These are phyloP conservation scores for Xylaria hypoxylon DNA, from an alignment of 2,329 filamentous ascomycete species.

Conservation along the genomic window DNA sequence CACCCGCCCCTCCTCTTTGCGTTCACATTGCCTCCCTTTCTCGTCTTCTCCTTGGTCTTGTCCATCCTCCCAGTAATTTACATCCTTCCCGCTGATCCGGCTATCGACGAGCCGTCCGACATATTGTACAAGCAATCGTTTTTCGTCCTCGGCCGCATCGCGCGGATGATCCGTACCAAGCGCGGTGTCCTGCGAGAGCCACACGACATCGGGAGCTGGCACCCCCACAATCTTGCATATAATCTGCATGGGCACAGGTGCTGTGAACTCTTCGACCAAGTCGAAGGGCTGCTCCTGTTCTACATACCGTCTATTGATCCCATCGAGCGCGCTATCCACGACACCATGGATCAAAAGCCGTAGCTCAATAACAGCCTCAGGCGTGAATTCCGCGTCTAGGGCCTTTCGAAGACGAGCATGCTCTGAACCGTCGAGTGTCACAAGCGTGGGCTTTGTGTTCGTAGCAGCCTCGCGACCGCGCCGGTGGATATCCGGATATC, in stretches of 20 bases:
- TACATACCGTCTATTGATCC: slow-evolving; percentile 12
- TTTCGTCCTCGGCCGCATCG: slow-evolving; percentile 11
- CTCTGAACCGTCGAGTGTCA: slow-evolving; percentile 26
- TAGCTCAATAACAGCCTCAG: slow-evolving; percentile 15
- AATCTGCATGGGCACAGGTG: slow-evolving; percentile 28
- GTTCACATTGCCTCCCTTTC: background rate
- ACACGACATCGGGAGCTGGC: slow-evolving; percentile 19
- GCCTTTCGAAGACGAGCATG: slow-evolving; percentile 22
- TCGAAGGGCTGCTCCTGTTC: slow-evolving; percentile 23
- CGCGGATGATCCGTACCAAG: slow-evolving; percentile 15
- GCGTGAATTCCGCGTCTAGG: slow-evolving; percentile 28
- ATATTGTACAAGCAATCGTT: slow-evolving; percentile 21
- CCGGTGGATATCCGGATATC: slow-evolving; percentile 31
- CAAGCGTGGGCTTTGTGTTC: slow-evolving; percentile 14
- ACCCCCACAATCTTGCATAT: slow-evolving; percentile 32
- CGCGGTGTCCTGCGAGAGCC: slow-evolving; percentile 24
- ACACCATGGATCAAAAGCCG: slow-evolving; percentile 29
- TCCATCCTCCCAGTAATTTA: slow-evolving; percentile 1
- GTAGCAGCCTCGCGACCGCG: slow-evolving; percentile 2
- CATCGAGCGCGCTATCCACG: slow-evolving; percentile 27
- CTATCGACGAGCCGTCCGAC: slow-evolving; percentile 20
- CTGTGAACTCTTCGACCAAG: slow-evolving; percentile 26
- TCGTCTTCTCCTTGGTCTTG: background rate
- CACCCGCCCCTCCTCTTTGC: background rate
- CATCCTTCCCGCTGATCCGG: background rate